A percentile compares a stretch with the other conserved stretches of the same genome.
Conservation (phyloP, 352 stramenopile genomes). For the Paralagenidium karlingii region DNA sequence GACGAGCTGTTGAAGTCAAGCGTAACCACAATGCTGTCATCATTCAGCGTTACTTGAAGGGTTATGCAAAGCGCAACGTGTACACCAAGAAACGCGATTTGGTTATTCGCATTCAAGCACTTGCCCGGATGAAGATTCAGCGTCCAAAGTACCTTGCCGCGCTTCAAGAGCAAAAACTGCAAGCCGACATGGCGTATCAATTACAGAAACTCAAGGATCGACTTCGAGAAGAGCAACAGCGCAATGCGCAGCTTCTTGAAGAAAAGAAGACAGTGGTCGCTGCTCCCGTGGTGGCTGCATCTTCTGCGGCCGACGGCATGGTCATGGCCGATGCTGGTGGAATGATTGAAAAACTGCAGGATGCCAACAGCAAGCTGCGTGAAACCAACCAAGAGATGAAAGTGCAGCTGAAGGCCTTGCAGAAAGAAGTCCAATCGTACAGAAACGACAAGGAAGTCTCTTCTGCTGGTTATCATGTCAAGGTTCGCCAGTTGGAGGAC, state of each 20-base stretch:
- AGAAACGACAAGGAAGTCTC: constrained; percentile 73
- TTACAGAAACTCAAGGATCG: constrained; percentile 65
- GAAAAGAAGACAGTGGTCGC: constrained; percentile 9
- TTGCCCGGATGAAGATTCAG: constrained; percentile 75
- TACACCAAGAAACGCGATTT: constrained; percentile 32
- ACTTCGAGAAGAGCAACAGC: constrained; percentile 62
- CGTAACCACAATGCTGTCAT: constrained; percentile 73
- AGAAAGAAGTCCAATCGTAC: constrained; percentile 56
- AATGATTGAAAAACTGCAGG: constrained; percentile 75
- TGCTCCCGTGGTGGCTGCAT: constrained; percentile 1
- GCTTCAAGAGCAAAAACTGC: constrained; percentile 65
- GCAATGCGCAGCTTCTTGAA: constrained; percentile 53
- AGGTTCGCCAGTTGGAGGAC: constrained; percentile 63
- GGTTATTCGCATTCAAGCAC: constrained; percentile 63
- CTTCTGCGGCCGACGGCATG: constrained; percentile 29
- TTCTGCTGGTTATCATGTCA: constrained; percentile 57
- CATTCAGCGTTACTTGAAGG: constrained; percentile 69
- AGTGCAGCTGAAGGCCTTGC: constrained; percentile 33
- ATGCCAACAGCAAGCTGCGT: constrained; percentile 65
- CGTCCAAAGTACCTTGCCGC: constrained; percentile 62
- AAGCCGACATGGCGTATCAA: constrained; percentile 81
- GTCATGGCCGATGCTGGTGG: constrained; percentile 69
- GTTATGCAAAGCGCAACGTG: constrained; percentile 41
- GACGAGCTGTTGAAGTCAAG: constrained; percentile 56
- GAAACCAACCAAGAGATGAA: constrained; percentile 73